Evolutionary conservation across 177 flowering plant species (phyloP).

Genomic region (Vitis hybrid): DNA sequence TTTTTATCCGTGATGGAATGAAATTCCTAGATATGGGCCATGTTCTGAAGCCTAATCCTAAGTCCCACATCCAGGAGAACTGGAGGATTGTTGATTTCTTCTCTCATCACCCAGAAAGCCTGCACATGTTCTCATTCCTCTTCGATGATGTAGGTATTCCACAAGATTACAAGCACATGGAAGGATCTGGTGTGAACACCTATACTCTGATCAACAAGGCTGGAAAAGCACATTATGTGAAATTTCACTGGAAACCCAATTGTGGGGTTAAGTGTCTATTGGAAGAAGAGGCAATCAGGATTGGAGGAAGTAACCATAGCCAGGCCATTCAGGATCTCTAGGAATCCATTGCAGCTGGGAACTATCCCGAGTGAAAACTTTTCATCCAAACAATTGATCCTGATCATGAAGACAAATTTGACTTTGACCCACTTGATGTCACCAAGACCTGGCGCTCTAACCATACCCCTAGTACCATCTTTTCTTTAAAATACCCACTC

Average conservation of each 20-base stretch:
- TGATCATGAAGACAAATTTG: conserved; percentile 79
- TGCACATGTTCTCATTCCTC: conserved; percentile 81
- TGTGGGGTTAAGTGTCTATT: conserved; percentile 87
- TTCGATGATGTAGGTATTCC: conserved; percentile 33
- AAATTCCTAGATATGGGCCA: conserved; percentile 94
- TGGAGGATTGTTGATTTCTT: conserved; percentile 95
- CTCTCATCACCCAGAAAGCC: conserved; percentile 92
- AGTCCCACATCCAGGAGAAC: conserved; percentile 90
- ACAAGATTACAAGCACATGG: conserved; percentile 91
- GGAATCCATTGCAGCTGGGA: conserved; percentile 90
- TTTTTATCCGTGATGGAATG: conserved; percentile 91
- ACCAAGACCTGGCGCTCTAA: conserved; percentile 79
- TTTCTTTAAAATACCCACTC: too few species aligned
- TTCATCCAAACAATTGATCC: conserved; percentile 88
- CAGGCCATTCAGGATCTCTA: conserved; percentile 96
- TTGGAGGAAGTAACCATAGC: conserved; percentile 94
- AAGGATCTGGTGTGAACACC: conserved; percentile 88
- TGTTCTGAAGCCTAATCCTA: conserved; percentile 90
- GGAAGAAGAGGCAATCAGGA: conserved; percentile 84
- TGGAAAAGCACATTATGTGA: conserved; percentile 83
- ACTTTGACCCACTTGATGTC: conserved; percentile 92
- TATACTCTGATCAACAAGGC: conserved; percentile 76
- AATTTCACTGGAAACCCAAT: conserved; percentile 96
- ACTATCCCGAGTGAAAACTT: conserved; percentile 95
- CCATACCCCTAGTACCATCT: too few species aligned